phyloP scores from a whole-genome alignment of 2,329 filamentous ascomycete species.

The Xylariaceae sp. region DNA sequence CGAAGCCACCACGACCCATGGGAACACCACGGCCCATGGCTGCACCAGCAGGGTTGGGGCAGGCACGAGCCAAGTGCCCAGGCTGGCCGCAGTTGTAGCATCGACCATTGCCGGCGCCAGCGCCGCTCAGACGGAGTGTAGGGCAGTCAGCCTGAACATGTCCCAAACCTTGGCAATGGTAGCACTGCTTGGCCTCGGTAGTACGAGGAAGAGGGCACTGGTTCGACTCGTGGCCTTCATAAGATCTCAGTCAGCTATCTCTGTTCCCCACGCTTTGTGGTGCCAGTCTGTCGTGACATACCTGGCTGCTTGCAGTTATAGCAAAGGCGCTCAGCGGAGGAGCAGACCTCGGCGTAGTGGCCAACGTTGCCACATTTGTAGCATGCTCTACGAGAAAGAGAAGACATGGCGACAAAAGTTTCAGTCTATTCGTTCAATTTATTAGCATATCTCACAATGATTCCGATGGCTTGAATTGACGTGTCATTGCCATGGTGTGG shows the following conservation, averaged over 20 bases:
- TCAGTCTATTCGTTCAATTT: conserved; percentile 24
- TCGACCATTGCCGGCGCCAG: conserved; percentile 72
- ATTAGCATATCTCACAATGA: conserved; percentile 34
- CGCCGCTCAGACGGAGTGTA: conserved; percentile 85
- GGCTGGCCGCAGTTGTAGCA: conserved; percentile 97
- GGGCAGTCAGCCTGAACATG: conserved; percentile 99
- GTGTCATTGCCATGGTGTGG: conserved; percentile 18
- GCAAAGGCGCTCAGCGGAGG: conserved; percentile 95
- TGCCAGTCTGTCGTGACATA: conserved; percentile 25
- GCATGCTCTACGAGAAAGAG: conserved; percentile 76
- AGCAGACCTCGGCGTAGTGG: conserved; percentile 87
- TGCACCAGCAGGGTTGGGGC: conserved; percentile 67
- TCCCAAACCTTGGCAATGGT: conserved; percentile 97
- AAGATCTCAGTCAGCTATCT: conserved; percentile 3
- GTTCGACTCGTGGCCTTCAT: conserved; percentile 86
- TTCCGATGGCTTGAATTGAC: conserved; percentile 31
- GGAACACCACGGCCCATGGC: conserved; percentile 63
- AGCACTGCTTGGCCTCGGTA: conserved; percentile 99
- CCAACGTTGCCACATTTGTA: conserved; percentile 82
- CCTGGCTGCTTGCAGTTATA: conserved; percentile 98
- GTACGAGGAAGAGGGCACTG: conserved; percentile 94
- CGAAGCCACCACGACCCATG: conserved; percentile 67
- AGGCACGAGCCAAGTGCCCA: conserved; percentile 89
- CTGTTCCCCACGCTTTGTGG: conserved; percentile 5
- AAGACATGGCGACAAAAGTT: conserved; percentile 59